phyloP scores from a whole-genome alignment of 2,329 filamentous ascomycete species.

The Periconia sp. region DNA sequence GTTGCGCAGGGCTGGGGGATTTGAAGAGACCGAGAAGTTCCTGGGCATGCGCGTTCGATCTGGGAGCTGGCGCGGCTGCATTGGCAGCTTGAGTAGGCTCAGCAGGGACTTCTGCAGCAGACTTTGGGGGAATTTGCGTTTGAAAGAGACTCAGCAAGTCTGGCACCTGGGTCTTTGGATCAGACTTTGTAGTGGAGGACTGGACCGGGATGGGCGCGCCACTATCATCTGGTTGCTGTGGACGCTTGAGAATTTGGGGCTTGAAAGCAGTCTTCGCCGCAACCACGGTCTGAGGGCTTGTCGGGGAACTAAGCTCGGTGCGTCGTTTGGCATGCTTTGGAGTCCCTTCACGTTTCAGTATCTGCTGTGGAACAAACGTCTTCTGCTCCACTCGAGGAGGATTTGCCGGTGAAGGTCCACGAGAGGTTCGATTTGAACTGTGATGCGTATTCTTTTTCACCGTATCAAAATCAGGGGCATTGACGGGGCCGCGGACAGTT shows the following conservation, averaged over 20 bases:
- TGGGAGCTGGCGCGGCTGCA: neutral
- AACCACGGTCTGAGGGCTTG: conserved; percentile 9
- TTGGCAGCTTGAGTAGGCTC: conserved; percentile 1
- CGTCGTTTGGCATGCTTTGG: conserved; percentile 3
- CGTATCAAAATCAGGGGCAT: conserved; percentile 45
- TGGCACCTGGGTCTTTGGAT: conserved; percentile 9
- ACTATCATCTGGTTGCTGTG: conserved; percentile 18
- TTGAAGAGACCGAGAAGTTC: conserved; percentile 19
- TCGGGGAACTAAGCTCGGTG: conserved; percentile 7
- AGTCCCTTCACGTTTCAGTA: conserved; percentile 22
- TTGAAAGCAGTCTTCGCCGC: conserved; percentile 28
- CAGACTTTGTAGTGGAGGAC: conserved; percentile 1
- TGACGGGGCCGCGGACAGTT: conserved; percentile 46
- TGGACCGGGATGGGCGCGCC: conserved; percentile 6
- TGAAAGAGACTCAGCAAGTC: conserved; percentile 25
- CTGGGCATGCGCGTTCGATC: conserved; percentile 6
- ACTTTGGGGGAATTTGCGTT: conserved; percentile 13
- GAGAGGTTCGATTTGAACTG: conserved; percentile 22
- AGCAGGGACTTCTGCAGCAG: conserved; percentile 9
- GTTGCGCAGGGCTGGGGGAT: conserved; percentile 8
- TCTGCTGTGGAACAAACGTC: conserved; percentile 31
- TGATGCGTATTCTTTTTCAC: conserved; percentile 35
- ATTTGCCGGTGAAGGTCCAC: conserved; percentile 30
- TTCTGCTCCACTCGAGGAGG: conserved; percentile 14
- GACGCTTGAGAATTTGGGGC: conserved; percentile 40